Percentiles rank a stretch among this genome's conserved stretches.
phyloP scores from a whole-genome alignment of 129 eudicot genomes.

The sunflower (Helianthus annuus) region HanXRQr2.0-SUNRISE NC_035435.2:120661564-120662063 shows the following conservation, averaged over 20 bases:
- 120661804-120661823: conserved; percentile 34
- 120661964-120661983: conserved; percentile 14
- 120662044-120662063: too few species aligned
- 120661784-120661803: conserved; percentile 29
- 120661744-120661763: conserved; percentile 35
- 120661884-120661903: conserved; percentile 32
- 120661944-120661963: conserved; percentile 9
- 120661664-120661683: conserved; percentile 28
- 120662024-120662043: too few species aligned
- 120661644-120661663: conserved; percentile 25
- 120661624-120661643: conserved; percentile 9
- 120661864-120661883: conserved; percentile 19
- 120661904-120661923: conserved; percentile 22
- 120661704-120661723: conserved; percentile 30
- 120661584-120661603: conserved; percentile 10
- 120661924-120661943: conserved; percentile 20
- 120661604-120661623: conserved; percentile 19
- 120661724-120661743: conserved; percentile 31
- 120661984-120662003: conserved; percentile 22
- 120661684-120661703: conserved; percentile 22
- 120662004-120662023: too few species aligned
- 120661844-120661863: conserved; percentile 29
- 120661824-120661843: conserved; percentile 35
- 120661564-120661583: conserved; percentile 31
- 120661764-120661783: conserved; percentile 37